Base-by-base conservation (phyloP, 1,139 yeast species). In the Candida anutae region DNA sequence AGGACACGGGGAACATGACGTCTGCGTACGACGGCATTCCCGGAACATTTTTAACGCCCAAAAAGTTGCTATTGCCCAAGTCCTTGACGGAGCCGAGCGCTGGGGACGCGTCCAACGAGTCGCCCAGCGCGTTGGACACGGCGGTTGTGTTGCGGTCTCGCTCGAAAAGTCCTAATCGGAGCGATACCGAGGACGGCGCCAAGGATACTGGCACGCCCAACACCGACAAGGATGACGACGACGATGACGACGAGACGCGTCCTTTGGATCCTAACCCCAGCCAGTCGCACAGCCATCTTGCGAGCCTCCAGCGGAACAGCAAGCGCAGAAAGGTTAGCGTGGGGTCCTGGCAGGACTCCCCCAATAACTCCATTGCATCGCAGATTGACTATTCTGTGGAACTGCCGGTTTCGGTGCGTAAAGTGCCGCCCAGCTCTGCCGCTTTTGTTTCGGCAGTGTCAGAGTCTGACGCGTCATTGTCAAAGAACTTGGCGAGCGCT, bases 281-380 rank as follows among this genome's bases (percentile, higher is more conserved):
- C 19, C 19, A 8, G 19, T 17, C 19, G 19, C 10, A 17, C 10
- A 8, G 8, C 9, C 19, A 17, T 10, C 19, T 17, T 17, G 8
- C 19, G 8, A 8, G 8, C n/a, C 19, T 17, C 10, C 35, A 35
- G 15, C 32, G 38, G 8, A 8, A 6, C n/a, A 8, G 8, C 10
- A 36, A 35, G 15, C 32, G 38, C 27, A 28, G 46, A 10, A 35
- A 28, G 15, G 19, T 35, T 15, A 29, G 40, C 11, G 17, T 33
- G 9, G 26, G 35, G 4, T 14, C 31, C 8, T 9, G 44, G 5
- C 37, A 39, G 5, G 58, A 47, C 22, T 55, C 69, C 3, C 70
- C 69, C 1, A 59, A 56, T 31, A 48, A 54, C 32, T 48, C 58
- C 6, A 46, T 61, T 24, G 70, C 70, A 17, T 48, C 64, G 2